These are phyloP conservation scores for Scutellaria minor DNA, from an alignment of 257 asterid genomes.

Conservation along the genomic window DNA sequence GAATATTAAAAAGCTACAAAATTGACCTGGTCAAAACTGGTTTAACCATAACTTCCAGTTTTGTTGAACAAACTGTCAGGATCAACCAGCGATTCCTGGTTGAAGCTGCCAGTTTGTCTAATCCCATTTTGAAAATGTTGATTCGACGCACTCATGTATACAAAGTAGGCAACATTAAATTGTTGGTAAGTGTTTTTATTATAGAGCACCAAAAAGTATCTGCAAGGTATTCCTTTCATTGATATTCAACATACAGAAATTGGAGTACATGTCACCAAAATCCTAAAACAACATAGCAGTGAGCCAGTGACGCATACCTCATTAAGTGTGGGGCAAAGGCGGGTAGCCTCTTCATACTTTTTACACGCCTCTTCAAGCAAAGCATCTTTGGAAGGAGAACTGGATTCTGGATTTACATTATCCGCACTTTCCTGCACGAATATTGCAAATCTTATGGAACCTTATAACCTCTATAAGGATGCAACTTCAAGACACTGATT, in stretches of 20 bases:
- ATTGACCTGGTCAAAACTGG: conserved; percentile 10
- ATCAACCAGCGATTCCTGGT: not conserved
- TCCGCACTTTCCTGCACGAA: conserved; percentile 98
- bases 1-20: not conserved
- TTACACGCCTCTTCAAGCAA: conserved; percentile 97
- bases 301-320: conserved; percentile 67
- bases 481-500: conserved; percentile 30
- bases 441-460: conserved; percentile 28
- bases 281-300: conserved; percentile 28
- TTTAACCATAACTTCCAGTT: not conserved
- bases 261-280: conserved; percentile 25
- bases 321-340: conserved; percentile 92
- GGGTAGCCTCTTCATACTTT: conserved; percentile 95
- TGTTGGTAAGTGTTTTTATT: not conserved
- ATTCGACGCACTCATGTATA: not conserved
- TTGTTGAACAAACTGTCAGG: not conserved
- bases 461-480: conserved; percentile 20
- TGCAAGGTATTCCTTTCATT: conserved; percentile 24
- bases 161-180: not conserved
- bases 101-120: conserved; percentile 6
- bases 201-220: conserved; percentile 33
- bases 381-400: conserved; percentile 91
- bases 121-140: too few species aligned
- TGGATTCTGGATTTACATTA: conserved; percentile 81
- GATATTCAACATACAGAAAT: conserved; percentile 27